These are phyloP conservation scores for Melaleuca alternifolia DNA, from an alignment of 345 rosid genomes.

Conservation along the genomic window DNA sequence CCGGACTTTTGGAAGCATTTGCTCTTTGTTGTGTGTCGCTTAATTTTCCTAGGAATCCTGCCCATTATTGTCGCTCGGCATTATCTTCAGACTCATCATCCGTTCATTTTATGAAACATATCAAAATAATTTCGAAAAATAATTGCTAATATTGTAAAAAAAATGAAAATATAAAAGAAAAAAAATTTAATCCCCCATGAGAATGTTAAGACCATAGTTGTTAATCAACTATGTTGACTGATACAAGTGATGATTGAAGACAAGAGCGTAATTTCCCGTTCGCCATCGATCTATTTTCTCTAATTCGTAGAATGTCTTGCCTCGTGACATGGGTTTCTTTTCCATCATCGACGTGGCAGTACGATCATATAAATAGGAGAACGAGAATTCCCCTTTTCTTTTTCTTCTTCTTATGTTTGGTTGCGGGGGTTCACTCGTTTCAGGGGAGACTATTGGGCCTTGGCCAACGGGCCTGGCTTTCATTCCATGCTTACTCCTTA, in stretches of 20 bases:
- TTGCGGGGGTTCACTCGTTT: not conserved
- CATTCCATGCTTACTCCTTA: not conserved
- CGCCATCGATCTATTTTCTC: not conserved
- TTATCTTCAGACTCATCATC: not conserved
- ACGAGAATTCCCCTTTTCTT: too few species aligned
- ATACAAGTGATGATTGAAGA: fast-evolving
- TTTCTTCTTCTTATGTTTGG: not conserved
- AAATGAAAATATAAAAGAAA: too few species aligned
- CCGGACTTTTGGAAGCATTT: not conserved
- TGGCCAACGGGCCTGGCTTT: not conserved
- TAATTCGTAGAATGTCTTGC: not conserved
- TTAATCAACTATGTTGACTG: too few species aligned
- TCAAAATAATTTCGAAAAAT: too few species aligned
- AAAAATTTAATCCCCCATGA: too few species aligned
- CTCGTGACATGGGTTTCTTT: not conserved
- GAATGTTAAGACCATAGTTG: too few species aligned
- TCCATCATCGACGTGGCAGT: not conserved
- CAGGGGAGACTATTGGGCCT: not conserved
- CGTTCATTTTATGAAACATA: too few species aligned
- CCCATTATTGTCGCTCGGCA: not conserved
- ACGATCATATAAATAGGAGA: not conserved
- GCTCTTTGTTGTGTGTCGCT: not conserved
- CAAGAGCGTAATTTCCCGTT: not conserved
- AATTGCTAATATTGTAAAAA: too few species aligned
- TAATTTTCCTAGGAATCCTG: not conserved